Conservation (phyloP, 177 flowering plant species). For the Vitis hybrid region DNA sequence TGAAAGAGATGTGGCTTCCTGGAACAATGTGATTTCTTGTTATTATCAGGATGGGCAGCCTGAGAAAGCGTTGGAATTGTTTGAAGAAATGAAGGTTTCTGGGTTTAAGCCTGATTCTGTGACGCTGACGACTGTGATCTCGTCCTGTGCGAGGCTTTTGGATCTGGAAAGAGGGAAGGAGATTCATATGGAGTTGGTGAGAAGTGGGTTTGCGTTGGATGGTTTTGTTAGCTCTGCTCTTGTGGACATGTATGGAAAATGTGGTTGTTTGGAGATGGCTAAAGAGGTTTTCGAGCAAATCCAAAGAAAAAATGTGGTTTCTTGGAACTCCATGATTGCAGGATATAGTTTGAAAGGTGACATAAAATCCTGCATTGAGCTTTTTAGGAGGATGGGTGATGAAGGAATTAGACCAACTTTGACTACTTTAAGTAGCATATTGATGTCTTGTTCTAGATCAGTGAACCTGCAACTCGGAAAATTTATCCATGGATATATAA, state of each 20-base stretch:
- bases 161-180: slow-evolving; percentile 44
- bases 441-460: slow-evolving; percentile 51
- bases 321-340: slow-evolving; percentile 59
- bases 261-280: slow-evolving; percentile 49
- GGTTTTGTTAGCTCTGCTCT: slow-evolving; percentile 46
- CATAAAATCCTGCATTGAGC: slow-evolving; percentile 42
- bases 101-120: slow-evolving; percentile 50
- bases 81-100: slow-evolving; percentile 35
- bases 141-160: slow-evolving; percentile 44
- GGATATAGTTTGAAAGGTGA: slow-evolving; percentile 50
- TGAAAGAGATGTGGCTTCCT: slow-evolving; percentile 50
- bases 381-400: slow-evolving; percentile 44
- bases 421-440: slow-evolving; percentile 52
- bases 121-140: slow-evolving; percentile 39
- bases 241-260: slow-evolving; percentile 66
- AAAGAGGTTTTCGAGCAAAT: slow-evolving; percentile 43
- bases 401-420: slow-evolving; percentile 45
- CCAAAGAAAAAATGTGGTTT: slow-evolving; percentile 34
- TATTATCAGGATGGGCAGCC: slow-evolving; percentile 45
- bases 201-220: slow-evolving; percentile 33
- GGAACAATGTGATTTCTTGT: slow-evolving; percentile 58
- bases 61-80: slow-evolving; percentile 43
- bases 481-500: slow-evolving; percentile 55
- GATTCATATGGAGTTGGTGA: slow-evolving; percentile 37
- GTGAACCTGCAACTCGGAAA: slow-evolving; percentile 45